A percentile compares a stretch with the other conserved stretches of the same genome.
Evolutionary conservation across 208 protist species (phyloP).

Genomic region (Hexamita inflata): DNA sequence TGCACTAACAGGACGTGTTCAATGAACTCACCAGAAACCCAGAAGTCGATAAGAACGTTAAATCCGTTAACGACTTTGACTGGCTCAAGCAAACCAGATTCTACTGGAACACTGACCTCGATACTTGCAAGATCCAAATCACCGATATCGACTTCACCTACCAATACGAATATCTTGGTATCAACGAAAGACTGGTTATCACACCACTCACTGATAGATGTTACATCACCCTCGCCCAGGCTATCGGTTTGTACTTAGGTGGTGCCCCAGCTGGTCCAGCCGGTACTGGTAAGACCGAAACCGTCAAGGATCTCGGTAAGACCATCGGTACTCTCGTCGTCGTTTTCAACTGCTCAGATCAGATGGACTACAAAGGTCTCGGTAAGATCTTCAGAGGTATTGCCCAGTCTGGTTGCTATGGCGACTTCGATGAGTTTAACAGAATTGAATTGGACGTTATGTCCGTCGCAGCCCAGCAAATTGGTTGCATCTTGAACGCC

Average conservation of each 20-base stretch:
- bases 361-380: slow-evolving; percentile 58
- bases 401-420: slow-evolving; percentile 63
- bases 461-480: slow-evolving; percentile 64
- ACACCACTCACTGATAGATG: slow-evolving; percentile 64
- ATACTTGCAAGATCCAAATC: slow-evolving; percentile 52
- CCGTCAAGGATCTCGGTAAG: slow-evolving; percentile 66
- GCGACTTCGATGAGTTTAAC: slow-evolving; percentile 74
- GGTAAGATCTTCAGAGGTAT: slow-evolving; percentile 66
- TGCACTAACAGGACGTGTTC: slow-evolving; percentile 60
- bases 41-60: slow-evolving; percentile 37
- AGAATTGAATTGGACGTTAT: slow-evolving; percentile 64
- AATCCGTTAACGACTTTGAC: slow-evolving; percentile 52
- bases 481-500: slow-evolving; percentile 55
- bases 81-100: slow-evolving; percentile 62
- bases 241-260: slow-evolving; percentile 60
- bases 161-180: slow-evolving; percentile 62
- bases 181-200: slow-evolving; percentile 60
- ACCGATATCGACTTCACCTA: slow-evolving; percentile 63
- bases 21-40: slow-evolving; percentile 45
- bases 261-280: slow-evolving; percentile 63
- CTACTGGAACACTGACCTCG: slow-evolving; percentile 58
- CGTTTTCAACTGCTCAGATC: slow-evolving; percentile 70
- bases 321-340: slow-evolving; percentile 62
- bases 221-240: slow-evolving; percentile 62
- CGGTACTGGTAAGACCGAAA: slow-evolving; percentile 72